Percentiles rank a stretch among this genome's conserved stretches.
Conservation (phyloP, 2,329 filamentous ascomycete species). For the Ascochyta viciae-villosae region DNA sequence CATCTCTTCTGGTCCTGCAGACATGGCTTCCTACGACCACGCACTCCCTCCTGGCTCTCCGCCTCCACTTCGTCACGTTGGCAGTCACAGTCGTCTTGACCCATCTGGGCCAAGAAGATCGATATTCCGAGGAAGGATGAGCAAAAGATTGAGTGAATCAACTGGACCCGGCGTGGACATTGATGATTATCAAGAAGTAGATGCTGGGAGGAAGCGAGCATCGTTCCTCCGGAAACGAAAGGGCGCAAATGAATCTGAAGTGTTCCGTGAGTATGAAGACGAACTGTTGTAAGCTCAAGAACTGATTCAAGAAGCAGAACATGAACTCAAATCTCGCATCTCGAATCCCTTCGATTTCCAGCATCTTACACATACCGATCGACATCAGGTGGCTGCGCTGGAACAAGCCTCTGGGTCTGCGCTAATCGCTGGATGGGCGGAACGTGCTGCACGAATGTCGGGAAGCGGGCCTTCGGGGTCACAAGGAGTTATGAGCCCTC, state of each 20-base stretch:
- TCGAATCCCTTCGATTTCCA: conserved; percentile 71
- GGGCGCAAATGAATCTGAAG: conserved; percentile 30
- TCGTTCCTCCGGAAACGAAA: conserved; percentile 47
- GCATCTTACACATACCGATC: conserved; percentile 66
- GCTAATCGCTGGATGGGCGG: conserved; percentile 49
- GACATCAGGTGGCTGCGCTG: conserved; percentile 61
- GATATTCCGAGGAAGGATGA: conserved; percentile 46
- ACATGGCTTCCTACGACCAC: conserved; percentile 26
- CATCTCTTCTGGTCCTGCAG: conserved; percentile 29
- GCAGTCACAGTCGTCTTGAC: conserved; percentile 33
- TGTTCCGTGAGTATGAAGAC: conserved; percentile 30
- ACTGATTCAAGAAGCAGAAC: conserved; percentile 22
- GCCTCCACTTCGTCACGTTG: conserved; percentile 30
- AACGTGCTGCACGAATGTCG: conserved; percentile 6
- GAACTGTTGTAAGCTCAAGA: background rate
- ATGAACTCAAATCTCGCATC: conserved; percentile 52
- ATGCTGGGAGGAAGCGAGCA: conserved; percentile 34
- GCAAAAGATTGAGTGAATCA: conserved; percentile 46
- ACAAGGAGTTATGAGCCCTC: conserved; percentile 3
- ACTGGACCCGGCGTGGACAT: conserved; percentile 25
- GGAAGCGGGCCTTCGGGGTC: background rate
- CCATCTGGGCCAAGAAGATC: conserved; percentile 33
- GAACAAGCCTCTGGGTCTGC: conserved; percentile 60
- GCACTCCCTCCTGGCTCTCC: conserved; percentile 30
- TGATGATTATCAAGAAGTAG: conserved; percentile 36